phyloP scores from a whole-genome alignment of 1,284 basidiomycete genomes.

The Rugosomyces carneus region DNA sequence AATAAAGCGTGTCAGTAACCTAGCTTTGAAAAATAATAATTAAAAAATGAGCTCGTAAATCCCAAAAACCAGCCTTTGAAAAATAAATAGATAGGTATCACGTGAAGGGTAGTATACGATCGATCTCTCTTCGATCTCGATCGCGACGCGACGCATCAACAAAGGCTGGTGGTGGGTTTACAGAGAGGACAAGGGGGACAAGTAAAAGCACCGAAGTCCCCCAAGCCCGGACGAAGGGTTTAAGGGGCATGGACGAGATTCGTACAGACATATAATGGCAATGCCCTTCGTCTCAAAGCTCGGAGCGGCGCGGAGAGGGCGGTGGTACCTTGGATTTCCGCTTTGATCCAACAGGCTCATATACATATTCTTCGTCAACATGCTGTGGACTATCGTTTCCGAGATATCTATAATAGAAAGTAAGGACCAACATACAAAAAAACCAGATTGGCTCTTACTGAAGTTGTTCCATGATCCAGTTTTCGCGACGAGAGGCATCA shows the following conservation, averaged over 20 bases:
- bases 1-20: conserved; percentile 39
- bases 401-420: conserved; percentile 43
- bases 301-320: conserved; percentile 73
- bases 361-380: conserved; percentile 74
- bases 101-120: conserved; percentile 31
- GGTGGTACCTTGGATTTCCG: conserved; percentile 85
- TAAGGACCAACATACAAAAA: conserved; percentile 12
- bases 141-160: conserved; percentile 27
- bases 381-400: conserved; percentile 58
- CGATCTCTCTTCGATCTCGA: conserved; percentile 30
- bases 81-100: conserved; percentile 28
- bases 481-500: conserved; percentile 75
- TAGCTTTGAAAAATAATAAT: conserved; percentile 11
- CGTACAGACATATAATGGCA: conserved; percentile 58
- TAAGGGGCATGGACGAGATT: conserved; percentile 45
- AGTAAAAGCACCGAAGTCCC: conserved; percentile 68
- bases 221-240: conserved; percentile 83
- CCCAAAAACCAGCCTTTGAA: conserved; percentile 31
- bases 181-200: conserved; percentile 66
- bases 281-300: conserved; percentile 84
- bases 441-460: conserved; percentile 46
- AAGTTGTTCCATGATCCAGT: conserved; percentile 85
- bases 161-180: conserved; percentile 38
- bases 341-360: conserved; percentile 60
- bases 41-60: conserved; percentile 32